Evolutionary conservation across 352 stramenopile species (phyloP), one percentile per base, ranked within the genome.

Genomic region (Phytophthora agathidicida): DNA sequence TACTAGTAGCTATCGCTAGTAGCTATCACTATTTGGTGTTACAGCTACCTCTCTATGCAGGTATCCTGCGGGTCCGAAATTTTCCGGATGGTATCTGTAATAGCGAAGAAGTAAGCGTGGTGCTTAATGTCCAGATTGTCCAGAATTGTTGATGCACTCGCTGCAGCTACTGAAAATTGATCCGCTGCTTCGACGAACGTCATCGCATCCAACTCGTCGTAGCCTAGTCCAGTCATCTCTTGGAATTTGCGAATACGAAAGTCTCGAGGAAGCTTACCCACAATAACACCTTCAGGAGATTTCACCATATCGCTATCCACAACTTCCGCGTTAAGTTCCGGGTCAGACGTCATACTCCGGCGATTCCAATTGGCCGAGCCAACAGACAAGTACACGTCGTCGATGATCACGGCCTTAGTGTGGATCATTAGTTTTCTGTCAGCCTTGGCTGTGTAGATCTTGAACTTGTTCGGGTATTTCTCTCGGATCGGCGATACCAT

Each of bases 291-390:
- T 69, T 69, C 14, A 22, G 59, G 59, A n/a, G 59, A 57, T 7
- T 42, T 31, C 22, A 68, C 51, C 9, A 43, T 52, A 13, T 76
- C 48, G n/a, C 24, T 44, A 43, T 88, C 80, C 5, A 89, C 70
- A 28, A 88, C 39, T 19, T 86, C 80, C 3, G 75, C 80, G 7
- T 62, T 75, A 20, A 88, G 68, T 48, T 89, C 77, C 31, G 68
- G 69, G 55, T 89, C 80, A 7, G 67, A 80, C 7, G 75, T 88
- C 59, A 68, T 68, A 31, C 59, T 68, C 6, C 59, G 51, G n/a
- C 59, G 43, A 57, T 89, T 88, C 80, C 77, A 89, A 61, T 89
- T 89, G 10, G 62, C 65, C 1, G 80, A 89, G 3, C 77, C 70
- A 23, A 84, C 53, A 2, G 73, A 83, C 2, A 89, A 42, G 43